Base-by-base conservation (phyloP, 1,284 basidiomycete genomes). In the Naganishia cerealis region DNA sequence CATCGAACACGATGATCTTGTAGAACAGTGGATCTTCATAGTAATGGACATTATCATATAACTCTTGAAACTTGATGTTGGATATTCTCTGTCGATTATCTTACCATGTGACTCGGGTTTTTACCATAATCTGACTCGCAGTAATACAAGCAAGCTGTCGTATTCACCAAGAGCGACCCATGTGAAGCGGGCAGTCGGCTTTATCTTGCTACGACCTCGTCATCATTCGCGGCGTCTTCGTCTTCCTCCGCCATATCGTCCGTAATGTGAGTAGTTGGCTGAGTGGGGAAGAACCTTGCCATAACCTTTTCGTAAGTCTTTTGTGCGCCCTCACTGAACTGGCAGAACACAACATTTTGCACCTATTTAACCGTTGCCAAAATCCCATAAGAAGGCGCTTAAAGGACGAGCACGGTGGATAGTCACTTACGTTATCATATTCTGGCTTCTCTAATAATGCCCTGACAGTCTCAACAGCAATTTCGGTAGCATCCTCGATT, bases 311-410 rank as follows among this genome's bases (percentile, higher is more conserved):
- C 66, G 67, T 81, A 81, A 16, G 77, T 73, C 12, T 72, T 63
- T 68, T 80, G 74, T 63, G 78, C 76, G 50, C 70, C 71, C 9
- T 72, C 66, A 10, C 75, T 77, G 71, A 80, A 80, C 52, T 78
- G 76, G 66, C 78, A 77, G 68, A 73, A 81, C 52, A 80, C 75
- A 18, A 81, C 79, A 18, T 74, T 70, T 12, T 68, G 71, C 48
- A 81, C 68, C 79, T 81, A 71, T 8, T 50, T 56, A 26, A 39
- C 21, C n/a, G 21, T 24, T 24, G n/a, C n/a, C 46, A 9, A 21
- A 24, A 7, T 24, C 21, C 24, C 5, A 13, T 50, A 15, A 50
- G 10, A 38, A 38, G 18, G 29, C 38, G 55, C 21, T 12, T 36
- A 54, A 10, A 38, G n/a, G 1, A 40, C 4, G 38, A 26, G 24